Evolutionary conservation across 495 filamentous ascomycete species (phyloP).

Genomic region (Geopyxis carbonaria): DNA sequence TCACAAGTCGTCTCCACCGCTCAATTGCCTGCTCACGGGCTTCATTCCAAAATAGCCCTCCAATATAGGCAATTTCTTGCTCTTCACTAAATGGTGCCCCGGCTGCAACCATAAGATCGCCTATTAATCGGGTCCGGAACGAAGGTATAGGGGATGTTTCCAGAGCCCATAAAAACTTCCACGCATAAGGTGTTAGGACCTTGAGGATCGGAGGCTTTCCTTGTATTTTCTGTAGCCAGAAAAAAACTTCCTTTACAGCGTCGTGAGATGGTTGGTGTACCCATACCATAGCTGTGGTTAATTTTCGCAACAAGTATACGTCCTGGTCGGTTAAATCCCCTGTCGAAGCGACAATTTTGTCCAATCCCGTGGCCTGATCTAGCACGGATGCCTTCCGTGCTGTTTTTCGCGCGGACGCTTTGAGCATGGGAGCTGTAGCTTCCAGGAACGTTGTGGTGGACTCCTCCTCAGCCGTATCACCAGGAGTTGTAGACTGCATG

Average conservation of each 20-base stretch:
- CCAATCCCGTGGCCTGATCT: neutral
- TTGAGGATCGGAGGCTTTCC: conserved; percentile 9
- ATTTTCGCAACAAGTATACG: conserved; percentile 11
- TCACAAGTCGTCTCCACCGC: conserved; percentile 10
- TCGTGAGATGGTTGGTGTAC: conserved; percentile 8
- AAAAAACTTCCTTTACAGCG: conserved; percentile 17
- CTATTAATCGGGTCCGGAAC: conserved; percentile 13
- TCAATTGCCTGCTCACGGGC: conserved; percentile 7
- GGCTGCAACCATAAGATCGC: conserved; percentile 17
- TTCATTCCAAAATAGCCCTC: conserved; percentile 21
- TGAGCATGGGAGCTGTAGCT: neutral
- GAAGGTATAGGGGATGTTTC: conserved; percentile 15
- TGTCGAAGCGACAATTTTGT: neutral
- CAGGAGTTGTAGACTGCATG: neutral
- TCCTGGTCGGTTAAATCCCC: conserved; percentile 8
- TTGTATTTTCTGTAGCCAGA: conserved; percentile 11
- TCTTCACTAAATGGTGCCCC: conserved; percentile 12
- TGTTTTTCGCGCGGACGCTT: neutral
- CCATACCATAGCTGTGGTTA: conserved; percentile 6
- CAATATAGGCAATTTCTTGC: conserved; percentile 21
- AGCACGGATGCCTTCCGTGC: neutral
- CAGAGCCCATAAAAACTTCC: conserved; percentile 19
- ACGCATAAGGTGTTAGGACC: conserved; percentile 19
- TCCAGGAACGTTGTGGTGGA: conserved; percentile 1
- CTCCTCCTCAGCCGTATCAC: conserved; percentile 1